Evolutionary conservation across 148 eudicot genomes (phyloP).

Genomic region (Tetragonia tetragonoides): DNA sequence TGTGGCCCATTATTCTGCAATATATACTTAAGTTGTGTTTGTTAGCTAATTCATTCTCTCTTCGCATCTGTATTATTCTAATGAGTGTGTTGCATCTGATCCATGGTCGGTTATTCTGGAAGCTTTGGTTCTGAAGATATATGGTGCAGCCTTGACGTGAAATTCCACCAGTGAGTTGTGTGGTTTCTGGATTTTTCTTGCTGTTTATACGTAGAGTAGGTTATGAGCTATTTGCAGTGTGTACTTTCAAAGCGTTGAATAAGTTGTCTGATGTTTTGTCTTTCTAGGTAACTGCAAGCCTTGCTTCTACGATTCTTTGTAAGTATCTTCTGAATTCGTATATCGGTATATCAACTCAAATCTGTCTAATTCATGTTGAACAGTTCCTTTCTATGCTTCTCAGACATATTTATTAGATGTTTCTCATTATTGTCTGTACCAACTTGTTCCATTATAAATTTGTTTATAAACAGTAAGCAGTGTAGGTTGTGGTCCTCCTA

Average conservation of each 20-base stretch:
- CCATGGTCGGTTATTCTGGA: conserved; percentile 27
- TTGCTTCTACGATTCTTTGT: conserved; percentile 19
- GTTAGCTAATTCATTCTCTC: neutral
- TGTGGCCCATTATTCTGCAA: neutral
- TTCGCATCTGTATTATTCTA: conserved; percentile 23
- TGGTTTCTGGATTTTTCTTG: neutral
- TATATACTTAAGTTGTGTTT: neutral
- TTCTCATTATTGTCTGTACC: too few species aligned
- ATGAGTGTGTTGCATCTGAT: conserved; percentile 37
- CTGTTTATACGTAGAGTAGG: neutral
- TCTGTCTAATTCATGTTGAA: neutral
- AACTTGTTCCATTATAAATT: too few species aligned
- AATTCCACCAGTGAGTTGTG: conserved; percentile 31
- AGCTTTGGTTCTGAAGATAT: conserved; percentile 24
- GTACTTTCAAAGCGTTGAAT: neutral
- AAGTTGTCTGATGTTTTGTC: conserved; percentile 4
- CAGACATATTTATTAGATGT: neutral
- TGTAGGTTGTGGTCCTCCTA: neutral
- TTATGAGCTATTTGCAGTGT: neutral
- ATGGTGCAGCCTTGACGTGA: conserved; percentile 26
- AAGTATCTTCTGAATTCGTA: conserved; percentile 9
- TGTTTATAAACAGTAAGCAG: neutral
- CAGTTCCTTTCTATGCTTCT: neutral
- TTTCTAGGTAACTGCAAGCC: conserved; percentile 11
- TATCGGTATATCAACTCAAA: neutral